These are phyloP conservation scores for Phytophthora kernoviae DNA, from an alignment of 352 stramenopile species.

Conservation along the genomic window DNA sequence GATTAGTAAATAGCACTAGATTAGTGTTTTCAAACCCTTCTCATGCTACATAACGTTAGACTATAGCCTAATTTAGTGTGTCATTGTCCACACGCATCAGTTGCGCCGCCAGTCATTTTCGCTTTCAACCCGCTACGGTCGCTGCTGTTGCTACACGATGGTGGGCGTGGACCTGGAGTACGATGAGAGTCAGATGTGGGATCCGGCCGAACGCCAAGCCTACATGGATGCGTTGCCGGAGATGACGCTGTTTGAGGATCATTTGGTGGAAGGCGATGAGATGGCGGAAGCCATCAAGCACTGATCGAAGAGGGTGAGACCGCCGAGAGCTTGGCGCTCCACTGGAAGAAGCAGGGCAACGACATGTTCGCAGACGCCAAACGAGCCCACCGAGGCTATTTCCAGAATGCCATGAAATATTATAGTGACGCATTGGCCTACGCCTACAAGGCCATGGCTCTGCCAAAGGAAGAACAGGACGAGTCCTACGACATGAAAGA, in stretches of 20 bases:
- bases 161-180: constrained; percentile 88
- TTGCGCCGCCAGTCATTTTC: constrained; percentile 21
- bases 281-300: constrained; percentile 89
- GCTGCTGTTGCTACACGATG: constrained; percentile 36
- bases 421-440: constrained; percentile 82
- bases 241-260: constrained; percentile 90
- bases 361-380: constrained; percentile 84
- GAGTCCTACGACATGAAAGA: constrained; percentile 68
- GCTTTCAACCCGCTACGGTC: no score
- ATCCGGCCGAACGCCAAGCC: constrained; percentile 72
- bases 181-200: constrained; percentile 88
- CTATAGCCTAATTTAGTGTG: no score
- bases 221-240: constrained; percentile 88
- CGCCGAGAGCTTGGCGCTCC: constrained; percentile 79
- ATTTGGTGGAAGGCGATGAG: constrained; percentile 84
- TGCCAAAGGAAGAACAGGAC: constrained; percentile 66
- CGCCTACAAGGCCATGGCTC: constrained; percentile 73
- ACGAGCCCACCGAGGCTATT: constrained; percentile 71
- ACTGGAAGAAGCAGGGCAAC: constrained; percentile 91
- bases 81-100: no score
- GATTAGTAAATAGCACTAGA: neutral
- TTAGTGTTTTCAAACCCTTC: neutral
- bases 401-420: constrained; percentile 76
- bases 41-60: no score
- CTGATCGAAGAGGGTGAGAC: constrained; percentile 89